Conservation (phyloP, 345 rosid species). For the Triadica sebifera region DNA sequence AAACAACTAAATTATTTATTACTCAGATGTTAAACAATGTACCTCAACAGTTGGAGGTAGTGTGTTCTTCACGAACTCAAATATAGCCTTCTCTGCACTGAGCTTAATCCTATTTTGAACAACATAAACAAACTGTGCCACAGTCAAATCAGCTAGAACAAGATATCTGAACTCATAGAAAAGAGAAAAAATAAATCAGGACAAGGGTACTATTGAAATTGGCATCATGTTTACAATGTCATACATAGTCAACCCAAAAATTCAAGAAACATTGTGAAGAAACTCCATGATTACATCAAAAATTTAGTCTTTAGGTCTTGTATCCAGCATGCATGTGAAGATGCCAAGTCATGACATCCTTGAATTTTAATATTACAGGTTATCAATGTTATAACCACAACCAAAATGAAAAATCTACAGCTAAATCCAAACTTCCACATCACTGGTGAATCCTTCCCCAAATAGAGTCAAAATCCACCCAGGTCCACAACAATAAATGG, state of each 20-base stretch:
- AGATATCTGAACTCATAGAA: slow-evolving; percentile 54
- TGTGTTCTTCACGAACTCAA: slow-evolving; percentile 60
- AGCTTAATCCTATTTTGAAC: slow-evolving; percentile 81
- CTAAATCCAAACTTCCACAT: too few species aligned
- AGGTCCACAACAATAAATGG: too few species aligned
- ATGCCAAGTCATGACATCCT: background rate
- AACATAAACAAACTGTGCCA: slow-evolving; percentile 74
- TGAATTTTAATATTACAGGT: too few species aligned
- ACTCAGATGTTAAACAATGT: background rate
- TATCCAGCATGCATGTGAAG: background rate
- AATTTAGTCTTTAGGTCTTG: background rate
- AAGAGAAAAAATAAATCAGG: background rate
- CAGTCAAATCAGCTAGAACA: slow-evolving; percentile 71
- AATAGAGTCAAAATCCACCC: too few species aligned
- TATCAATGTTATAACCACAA: too few species aligned
- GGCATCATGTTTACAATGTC: background rate
- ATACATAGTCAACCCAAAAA: background rate
- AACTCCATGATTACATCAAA: background rate
- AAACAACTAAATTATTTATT: too few species aligned
- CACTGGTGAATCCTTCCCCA: too few species aligned
- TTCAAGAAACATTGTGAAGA: background rate
- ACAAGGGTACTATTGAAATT: too few species aligned
- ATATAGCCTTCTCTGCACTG: slow-evolving; percentile 73
- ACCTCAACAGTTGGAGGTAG: slow-evolving; percentile 64
- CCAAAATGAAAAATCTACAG: too few species aligned